A percentile compares a stretch with the other conserved stretches of the same genome.
Conservation (phyloP, 2,329 filamentous ascomycete genomes). For the Sclerotinia spermophila region DNA sequence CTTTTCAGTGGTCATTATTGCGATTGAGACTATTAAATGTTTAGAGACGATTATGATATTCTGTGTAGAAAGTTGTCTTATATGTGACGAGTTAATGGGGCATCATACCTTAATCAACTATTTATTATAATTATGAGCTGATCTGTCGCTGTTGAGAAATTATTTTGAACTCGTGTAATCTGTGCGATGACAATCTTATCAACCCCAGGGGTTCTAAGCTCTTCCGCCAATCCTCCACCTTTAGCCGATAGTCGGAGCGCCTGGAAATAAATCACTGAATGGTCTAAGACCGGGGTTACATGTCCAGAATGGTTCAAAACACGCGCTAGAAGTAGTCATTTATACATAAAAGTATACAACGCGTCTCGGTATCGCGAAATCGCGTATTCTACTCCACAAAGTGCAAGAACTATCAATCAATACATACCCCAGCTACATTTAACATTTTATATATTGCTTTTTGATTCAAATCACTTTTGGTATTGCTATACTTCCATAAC, state of each 20-base stretch:
- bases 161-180: background rate
- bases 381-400: slow-evolving; percentile 6
- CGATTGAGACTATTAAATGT: slow-evolving; percentile 20
- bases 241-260: slow-evolving; percentile 10
- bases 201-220: slow-evolving; percentile 8
- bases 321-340: slow-evolving; percentile 1
- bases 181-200: slow-evolving; percentile 2
- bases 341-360: background rate
- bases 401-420: slow-evolving; percentile 5
- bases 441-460: background rate
- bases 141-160: slow-evolving; percentile 4
- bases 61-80: background rate
- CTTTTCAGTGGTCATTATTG: slow-evolving; percentile 63
- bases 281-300: background rate
- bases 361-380: background rate
- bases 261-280: background rate
- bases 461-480: background rate
- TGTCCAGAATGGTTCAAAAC: background rate
- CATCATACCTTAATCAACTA: background rate
- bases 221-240: slow-evolving; percentile 7
- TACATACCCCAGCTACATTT: background rate
- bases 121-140: background rate
- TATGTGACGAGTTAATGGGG: background rate
- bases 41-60: background rate
- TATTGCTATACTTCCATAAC: background rate